Conservation (phyloP, 208 protist genomes). For the Crithidia acanthocephali region DNA sequence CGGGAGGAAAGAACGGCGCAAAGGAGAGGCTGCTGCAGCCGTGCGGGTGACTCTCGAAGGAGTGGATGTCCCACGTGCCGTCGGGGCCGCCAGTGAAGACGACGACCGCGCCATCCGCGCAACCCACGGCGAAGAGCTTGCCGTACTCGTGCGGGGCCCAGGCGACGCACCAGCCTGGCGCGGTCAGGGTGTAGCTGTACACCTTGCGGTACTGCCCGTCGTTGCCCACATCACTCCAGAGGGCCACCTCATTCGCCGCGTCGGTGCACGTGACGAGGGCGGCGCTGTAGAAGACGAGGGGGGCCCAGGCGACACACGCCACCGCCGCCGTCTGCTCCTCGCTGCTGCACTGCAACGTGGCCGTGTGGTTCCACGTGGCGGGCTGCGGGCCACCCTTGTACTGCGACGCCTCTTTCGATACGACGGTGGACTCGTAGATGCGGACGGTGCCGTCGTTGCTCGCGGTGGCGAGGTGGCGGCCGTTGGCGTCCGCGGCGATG, state of each 20-base stretch:
- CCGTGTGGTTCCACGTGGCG: conserved; percentile 24
- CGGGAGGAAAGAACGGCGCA: conserved; percentile 69
- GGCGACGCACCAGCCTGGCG: conserved; percentile 60
- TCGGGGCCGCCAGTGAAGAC: conserved; percentile 63
- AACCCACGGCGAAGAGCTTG: conserved; percentile 80
- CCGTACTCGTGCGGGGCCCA: conserved; percentile 86
- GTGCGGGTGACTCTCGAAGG: conserved; percentile 56
- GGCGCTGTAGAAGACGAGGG: conserved; percentile 53
- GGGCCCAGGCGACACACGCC: conserved; percentile 81
- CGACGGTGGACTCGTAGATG: conserved; percentile 46
- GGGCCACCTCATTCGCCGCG: conserved; percentile 43
- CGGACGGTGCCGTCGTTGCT: conserved; percentile 71
- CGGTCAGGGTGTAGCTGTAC: conserved; percentile 50
- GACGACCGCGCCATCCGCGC: conserved; percentile 62
- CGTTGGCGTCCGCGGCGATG: conserved; percentile 65
- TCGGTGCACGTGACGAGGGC: conserved; percentile 73
- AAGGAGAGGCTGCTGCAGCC: conserved; percentile 69
- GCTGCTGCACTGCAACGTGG: conserved; percentile 31
- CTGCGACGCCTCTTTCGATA: conserved; percentile 29
- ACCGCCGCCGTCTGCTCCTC: conserved; percentile 49
- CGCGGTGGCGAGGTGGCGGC: conserved; percentile 65
- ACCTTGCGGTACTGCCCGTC: conserved; percentile 58
- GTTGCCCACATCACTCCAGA: conserved; percentile 65
- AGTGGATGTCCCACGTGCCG: conserved; percentile 63
- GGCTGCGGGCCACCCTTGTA: conserved; percentile 37